Conservation (phyloP, 257 asterid species). For the Solanum pennellii region DNA sequence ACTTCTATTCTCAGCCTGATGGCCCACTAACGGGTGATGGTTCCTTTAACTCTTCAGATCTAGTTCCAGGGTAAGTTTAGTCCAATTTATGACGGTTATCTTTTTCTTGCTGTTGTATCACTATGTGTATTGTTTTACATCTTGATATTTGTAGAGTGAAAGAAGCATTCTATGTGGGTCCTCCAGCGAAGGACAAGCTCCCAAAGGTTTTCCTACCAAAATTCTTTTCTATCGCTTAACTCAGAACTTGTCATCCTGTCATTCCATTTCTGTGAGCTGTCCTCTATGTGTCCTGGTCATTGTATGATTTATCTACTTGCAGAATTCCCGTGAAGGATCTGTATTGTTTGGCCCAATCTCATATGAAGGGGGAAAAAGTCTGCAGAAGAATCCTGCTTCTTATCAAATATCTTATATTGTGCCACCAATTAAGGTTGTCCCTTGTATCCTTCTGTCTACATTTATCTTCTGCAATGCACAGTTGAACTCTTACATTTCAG, state of each 20-base stretch:
- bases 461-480: background rate
- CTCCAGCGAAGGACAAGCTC: constrained; percentile 84
- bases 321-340: constrained; percentile 73
- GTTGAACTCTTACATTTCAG: background rate
- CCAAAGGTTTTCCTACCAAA: constrained; percentile 56
- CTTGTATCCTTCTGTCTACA: constrained; percentile 7
- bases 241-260: background rate
- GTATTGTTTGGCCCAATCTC: constrained; percentile 77
- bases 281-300: background rate
- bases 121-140: background rate
- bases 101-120: background rate
- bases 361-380: constrained; percentile 49
- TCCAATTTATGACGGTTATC: background rate
- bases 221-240: background rate
- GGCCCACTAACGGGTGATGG: constrained; percentile 72
- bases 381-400: constrained; percentile 59
- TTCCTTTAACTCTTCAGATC: constrained; percentile 63
- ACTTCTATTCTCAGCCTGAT: constrained; percentile 88
- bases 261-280: background rate
- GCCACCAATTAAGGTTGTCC: constrained; percentile 72
- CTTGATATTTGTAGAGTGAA: constrained; percentile 31
- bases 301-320: constrained; percentile 15
- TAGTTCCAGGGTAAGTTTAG: constrained; percentile 73
- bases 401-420: constrained; percentile 58
- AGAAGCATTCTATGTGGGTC: constrained; percentile 90